Evolutionary conservation across 2,329 filamentous ascomycete species (phyloP).

Genomic region (Exutisphaerella laricina): DNA sequence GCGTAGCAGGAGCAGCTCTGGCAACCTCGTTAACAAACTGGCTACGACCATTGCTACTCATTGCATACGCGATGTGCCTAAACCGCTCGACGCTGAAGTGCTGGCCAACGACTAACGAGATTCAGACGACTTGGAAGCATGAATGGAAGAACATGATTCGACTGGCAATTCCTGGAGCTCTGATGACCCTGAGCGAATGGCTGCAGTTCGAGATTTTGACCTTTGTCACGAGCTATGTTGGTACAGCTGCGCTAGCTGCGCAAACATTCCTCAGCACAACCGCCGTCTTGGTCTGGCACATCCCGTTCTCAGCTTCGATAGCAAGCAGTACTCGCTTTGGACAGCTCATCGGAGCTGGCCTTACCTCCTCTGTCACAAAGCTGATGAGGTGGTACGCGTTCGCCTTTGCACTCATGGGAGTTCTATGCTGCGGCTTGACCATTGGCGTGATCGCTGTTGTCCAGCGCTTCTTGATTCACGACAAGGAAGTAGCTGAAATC

Average conservation of each 20-base stretch:
- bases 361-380: constrained; percentile 31
- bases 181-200: constrained; percentile 28
- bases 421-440: constrained; percentile 33
- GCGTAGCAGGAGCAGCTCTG: constrained; percentile 48
- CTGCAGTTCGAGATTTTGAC: constrained; percentile 28
- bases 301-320: constrained; percentile 38
- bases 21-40: constrained; percentile 40
- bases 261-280: constrained; percentile 19
- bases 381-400: constrained; percentile 29
- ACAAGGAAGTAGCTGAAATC: constrained; percentile 33
- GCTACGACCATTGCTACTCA: constrained; percentile 45
- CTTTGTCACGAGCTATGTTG: constrained; percentile 32
- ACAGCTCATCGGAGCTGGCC: constrained; percentile 37
- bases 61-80: constrained; percentile 43
- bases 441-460: constrained; percentile 30
- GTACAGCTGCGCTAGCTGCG: constrained; percentile 23
- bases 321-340: constrained; percentile 37
- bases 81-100: constrained; percentile 39
- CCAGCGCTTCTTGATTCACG: constrained; percentile 32
- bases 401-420: constrained; percentile 34
- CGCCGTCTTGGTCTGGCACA: constrained; percentile 36
- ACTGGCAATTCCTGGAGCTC: constrained; percentile 22
- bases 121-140: constrained; percentile 24
- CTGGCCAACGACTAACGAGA: constrained; percentile 36
- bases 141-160: constrained; percentile 34